Evolutionary conservation across 2,329 filamentous ascomycete genomes (phyloP), one percentile per base, ranked within the genome.

Genomic region (Pyrenochaeta sp.): DNA sequence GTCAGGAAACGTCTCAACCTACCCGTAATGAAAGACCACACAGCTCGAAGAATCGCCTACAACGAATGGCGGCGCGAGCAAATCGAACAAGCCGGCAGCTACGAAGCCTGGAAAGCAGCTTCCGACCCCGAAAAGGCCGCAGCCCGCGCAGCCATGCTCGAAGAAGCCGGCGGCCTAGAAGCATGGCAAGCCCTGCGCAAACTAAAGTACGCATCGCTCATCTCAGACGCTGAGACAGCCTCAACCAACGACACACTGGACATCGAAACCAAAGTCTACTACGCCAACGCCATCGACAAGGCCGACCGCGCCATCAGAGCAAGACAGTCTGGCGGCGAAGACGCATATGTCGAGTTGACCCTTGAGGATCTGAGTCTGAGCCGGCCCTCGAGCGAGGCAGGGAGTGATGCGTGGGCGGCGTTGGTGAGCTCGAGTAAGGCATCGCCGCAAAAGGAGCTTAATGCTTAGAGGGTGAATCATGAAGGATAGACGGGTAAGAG

Each of bases 221-320:
- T 65, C 7, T 35, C 34, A 3, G 55, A 60, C 7, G 59, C 62
- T 3, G 54, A 61, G 35, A 53, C 49, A 2, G 62, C 59, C 5
- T 46, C 50, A 5, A 47, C 46, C 7, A 55, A 61, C 15, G 21
- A 44, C 19, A 35, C 23, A 1, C n/a, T 63, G 2, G 43, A 53
- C 7, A 38, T 45, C 7, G 37, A 48, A 20, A 42, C 42, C 35
- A 54, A 55, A 21, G 24, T 21, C 10, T 61, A 48, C 30, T 41
- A 58, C 4, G 38, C 55, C 35, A 35, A 13, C 2, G 58, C 58
- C 1, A 54, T 65, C 11, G 35, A 45, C 11, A 64, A 61, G 47
- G 58, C 61, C 1, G 48, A 60, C 8, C 26, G 45, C 8, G 54
- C 54, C 3, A 59, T 60, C 17, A 55, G 50, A 35, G 55, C 56